These are phyloP conservation scores for Pythium aquatile DNA, from an alignment of 352 stramenopile species.

Conservation along the genomic window DNA sequence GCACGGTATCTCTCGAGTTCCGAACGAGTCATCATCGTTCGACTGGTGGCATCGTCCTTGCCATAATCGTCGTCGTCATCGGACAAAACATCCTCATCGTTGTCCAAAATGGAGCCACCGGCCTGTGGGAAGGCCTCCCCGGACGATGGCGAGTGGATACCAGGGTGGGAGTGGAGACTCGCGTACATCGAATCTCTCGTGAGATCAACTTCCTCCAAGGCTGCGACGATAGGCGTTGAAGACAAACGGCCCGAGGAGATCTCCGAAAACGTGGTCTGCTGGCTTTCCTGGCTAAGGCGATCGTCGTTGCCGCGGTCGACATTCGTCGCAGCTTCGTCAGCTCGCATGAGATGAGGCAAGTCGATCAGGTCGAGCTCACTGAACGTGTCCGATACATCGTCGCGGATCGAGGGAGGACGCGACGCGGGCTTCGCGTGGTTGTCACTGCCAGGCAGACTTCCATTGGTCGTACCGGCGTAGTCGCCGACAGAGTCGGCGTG, in stretches of 20 bases:
- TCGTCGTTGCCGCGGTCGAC: conserved; percentile 16
- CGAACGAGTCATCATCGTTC: conserved; percentile 28
- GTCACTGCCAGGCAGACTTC: conserved; percentile 35
- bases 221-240: neutral
- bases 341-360: conserved; percentile 70
- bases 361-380: conserved; percentile 74
- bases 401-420: conserved; percentile 49
- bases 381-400: conserved; percentile 66
- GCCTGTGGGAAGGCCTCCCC: conserved; percentile 7
- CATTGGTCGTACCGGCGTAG: conserved; percentile 10
- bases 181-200: conserved; percentile 12
- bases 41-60: conserved; percentile 21
- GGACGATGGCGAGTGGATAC: conserved; percentile 15
- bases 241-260: conserved; percentile 17
- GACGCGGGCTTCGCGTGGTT: conserved; percentile 19
- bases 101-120: conserved; percentile 29
- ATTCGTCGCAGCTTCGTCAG: conserved; percentile 34
- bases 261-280: conserved; percentile 22
- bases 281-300: conserved; percentile 29
- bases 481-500: conserved; percentile 2
- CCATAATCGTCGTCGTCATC: conserved; percentile 16
- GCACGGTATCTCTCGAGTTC: conserved; percentile 45
- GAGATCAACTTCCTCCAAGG: conserved; percentile 1
- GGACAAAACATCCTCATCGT: conserved; percentile 10
- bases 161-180: conserved; percentile 17